These are phyloP conservation scores for Mycosphaerella arachidis DNA, from an alignment of 2,329 filamentous ascomycete genomes.

Conservation along the genomic window DNA sequence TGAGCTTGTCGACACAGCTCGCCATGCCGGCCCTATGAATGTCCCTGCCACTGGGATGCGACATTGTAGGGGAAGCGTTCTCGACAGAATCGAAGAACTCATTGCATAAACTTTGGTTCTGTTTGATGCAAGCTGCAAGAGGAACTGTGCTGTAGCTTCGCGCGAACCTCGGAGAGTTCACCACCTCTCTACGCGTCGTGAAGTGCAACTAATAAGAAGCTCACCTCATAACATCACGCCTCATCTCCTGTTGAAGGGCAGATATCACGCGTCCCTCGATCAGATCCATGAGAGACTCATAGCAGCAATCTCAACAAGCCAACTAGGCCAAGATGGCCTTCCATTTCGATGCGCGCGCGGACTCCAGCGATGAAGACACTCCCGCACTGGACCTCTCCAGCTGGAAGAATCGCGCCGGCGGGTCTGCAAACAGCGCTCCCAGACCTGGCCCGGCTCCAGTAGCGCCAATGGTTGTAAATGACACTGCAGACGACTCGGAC, in stretches of 20 bases:
- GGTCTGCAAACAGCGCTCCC: not conserved
- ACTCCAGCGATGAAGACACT: constrained; percentile 26
- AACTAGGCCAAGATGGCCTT: constrained; percentile 21
- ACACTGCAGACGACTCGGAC: not conserved
- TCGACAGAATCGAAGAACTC: constrained; percentile 3
- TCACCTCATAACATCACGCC: not conserved
- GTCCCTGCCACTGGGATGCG: not conserved
- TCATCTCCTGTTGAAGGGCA: not conserved
- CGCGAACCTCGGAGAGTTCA: not conserved
- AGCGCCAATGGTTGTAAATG: constrained; percentile 18
- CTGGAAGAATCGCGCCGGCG: constrained; percentile 25
- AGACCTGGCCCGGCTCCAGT: constrained; percentile 14
- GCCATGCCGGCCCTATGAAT: constrained; percentile 21
- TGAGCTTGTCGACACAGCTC: constrained; percentile 57
- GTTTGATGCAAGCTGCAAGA: not conserved
- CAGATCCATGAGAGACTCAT: not conserved
- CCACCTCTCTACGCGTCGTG: not conserved
- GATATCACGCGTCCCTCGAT: not conserved
- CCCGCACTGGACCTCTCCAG: constrained; percentile 22
- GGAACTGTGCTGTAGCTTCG: too few species aligned
- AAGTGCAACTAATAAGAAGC: not conserved
- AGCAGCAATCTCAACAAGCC: not conserved
- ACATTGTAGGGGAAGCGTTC: constrained; percentile 11
- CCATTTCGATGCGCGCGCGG: constrained; percentile 24
- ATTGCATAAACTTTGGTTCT: not conserved